Evolutionary conservation across 2,329 filamentous ascomycete genomes (phyloP).

Genomic region (Stachybotrys elegans): DNA sequence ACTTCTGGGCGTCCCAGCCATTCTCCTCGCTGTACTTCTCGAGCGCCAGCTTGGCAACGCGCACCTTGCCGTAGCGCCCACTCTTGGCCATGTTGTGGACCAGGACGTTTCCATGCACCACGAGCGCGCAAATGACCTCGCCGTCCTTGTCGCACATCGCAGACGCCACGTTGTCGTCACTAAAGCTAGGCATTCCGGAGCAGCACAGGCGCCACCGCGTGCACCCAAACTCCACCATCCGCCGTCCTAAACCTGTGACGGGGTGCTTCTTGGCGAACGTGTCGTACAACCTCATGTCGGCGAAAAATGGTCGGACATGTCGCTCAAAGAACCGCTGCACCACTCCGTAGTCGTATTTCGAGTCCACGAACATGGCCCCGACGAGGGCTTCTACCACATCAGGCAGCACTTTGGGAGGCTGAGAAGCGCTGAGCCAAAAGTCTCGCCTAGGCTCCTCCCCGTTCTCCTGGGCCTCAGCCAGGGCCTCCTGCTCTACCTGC

Average conservation of each 20-base stretch:
- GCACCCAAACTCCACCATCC: conserved; percentile 64
- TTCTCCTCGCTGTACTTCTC: conserved; percentile 35
- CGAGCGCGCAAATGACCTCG: conserved; percentile 64
- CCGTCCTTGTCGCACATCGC: conserved; percentile 26
- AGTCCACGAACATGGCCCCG: conserved; percentile 89
- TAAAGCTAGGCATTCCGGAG: conserved; percentile 32
- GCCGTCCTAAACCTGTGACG: conserved; percentile 64
- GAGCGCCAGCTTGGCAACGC: conserved; percentile 57
- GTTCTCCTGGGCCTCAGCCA: conserved; percentile 24
- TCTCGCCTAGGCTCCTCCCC: conserved; percentile 36
- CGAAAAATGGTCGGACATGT: conserved; percentile 73
- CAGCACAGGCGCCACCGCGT: conserved; percentile 49
- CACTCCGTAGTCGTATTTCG: conserved; percentile 67
- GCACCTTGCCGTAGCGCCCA: conserved; percentile 67
- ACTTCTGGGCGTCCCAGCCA: conserved; percentile 47
- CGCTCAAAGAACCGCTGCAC: conserved; percentile 74
- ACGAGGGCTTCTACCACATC: conserved; percentile 88
- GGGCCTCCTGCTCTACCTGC: conserved; percentile 36
- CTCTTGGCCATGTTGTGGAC: conserved; percentile 57
- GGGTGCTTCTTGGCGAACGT: conserved; percentile 83
- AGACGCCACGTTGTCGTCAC: conserved; percentile 35
- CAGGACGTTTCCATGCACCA: conserved; percentile 70
- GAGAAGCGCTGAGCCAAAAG: conserved; percentile 62
- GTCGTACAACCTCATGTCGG: conserved; percentile 83
- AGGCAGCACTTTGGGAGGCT: conserved; percentile 70